A percentile compares a stretch with the other conserved stretches of the same genome.
phyloP scores from a whole-genome alignment of 345 rosid genomes.

The Hibiscus syriacus region DNA sequence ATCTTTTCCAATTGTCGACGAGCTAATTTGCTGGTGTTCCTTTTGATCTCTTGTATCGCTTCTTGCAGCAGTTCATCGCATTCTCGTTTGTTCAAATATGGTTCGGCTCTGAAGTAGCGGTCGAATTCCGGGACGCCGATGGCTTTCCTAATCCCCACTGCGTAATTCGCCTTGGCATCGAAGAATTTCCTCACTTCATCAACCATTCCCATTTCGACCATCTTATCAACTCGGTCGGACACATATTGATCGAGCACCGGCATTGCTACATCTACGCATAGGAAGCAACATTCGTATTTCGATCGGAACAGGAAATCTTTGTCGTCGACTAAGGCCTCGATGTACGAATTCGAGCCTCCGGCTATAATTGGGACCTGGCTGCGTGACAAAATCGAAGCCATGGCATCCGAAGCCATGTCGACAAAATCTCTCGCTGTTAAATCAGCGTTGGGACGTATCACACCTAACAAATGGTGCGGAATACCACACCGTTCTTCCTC shows the following conservation, averaged over 20 bases:
- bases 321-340: constrained; percentile 49
- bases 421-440: constrained; percentile 46
- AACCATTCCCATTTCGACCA: constrained; percentile 62
- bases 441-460: constrained; percentile 29
- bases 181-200: constrained; percentile 55
- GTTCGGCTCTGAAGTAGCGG: constrained; percentile 35
- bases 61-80: constrained; percentile 27
- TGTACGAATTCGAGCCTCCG: constrained; percentile 79
- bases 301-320: constrained; percentile 26
- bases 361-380: constrained; percentile 59
- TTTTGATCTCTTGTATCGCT: constrained; percentile 50
- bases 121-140: constrained; percentile 81
- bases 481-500: constrained; percentile 48
- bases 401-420: constrained; percentile 29
- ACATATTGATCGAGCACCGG: constrained; percentile 39
- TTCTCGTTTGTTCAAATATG: constrained; percentile 19
- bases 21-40: constrained; percentile 45
- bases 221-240: constrained; percentile 59
- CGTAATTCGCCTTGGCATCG: constrained; percentile 27
- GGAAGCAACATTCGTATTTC: constrained; percentile 44
- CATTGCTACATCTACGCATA: constrained; percentile 68
- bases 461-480: constrained; percentile 75
- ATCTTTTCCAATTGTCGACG: constrained; percentile 63
- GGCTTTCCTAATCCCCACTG: constrained; percentile 44
- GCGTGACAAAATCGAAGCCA: constrained; percentile 38